Conservation (phyloP, 768 basidiomycete species). For the Lactarius pseudohatsudake region DNA sequence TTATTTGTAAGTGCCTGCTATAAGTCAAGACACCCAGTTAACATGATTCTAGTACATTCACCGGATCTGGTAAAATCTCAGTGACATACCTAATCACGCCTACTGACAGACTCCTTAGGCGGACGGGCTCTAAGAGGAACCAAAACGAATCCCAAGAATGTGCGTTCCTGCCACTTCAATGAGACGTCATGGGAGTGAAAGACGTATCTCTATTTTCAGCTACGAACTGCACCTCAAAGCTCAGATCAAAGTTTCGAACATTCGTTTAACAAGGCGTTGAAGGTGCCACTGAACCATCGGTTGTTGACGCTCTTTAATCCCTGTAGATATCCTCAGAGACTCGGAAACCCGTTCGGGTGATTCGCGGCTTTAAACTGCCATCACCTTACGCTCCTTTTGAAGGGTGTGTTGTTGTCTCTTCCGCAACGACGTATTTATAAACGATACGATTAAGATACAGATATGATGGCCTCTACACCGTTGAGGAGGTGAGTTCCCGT, state of each 20-base stretch:
- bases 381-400: slow-evolving; percentile 76
- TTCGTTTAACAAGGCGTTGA: slow-evolving; percentile 64
- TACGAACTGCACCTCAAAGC: slow-evolving; percentile 87
- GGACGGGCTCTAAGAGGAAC: slow-evolving; percentile 89
- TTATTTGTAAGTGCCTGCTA: slow-evolving; percentile 60
- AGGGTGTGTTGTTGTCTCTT: slow-evolving; percentile 49
- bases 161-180: slow-evolving; percentile 36
- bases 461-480: slow-evolving; percentile 85
- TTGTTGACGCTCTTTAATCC: background rate
- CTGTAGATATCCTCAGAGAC: slow-evolving; percentile 72
- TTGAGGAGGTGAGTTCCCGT: slow-evolving; percentile 56
- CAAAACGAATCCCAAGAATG: slow-evolving; percentile 79
- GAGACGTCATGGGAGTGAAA: background rate
- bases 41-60: slow-evolving; percentile 59
- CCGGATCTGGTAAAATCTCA: slow-evolving; percentile 59
- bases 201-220: slow-evolving; percentile 41
- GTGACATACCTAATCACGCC: background rate
- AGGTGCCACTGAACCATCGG: slow-evolving; percentile 39
- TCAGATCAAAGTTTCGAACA: slow-evolving; percentile 81
- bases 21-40: slow-evolving; percentile 6
- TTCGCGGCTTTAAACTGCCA: slow-evolving; percentile 76
- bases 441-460: slow-evolving; percentile 56
- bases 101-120: slow-evolving; percentile 41
- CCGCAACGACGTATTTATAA: background rate
- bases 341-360: slow-evolving; percentile 79